Conservation (phyloP, 1,284 basidiomycete genomes). For the Ceratobasidium sp. region DNA sequence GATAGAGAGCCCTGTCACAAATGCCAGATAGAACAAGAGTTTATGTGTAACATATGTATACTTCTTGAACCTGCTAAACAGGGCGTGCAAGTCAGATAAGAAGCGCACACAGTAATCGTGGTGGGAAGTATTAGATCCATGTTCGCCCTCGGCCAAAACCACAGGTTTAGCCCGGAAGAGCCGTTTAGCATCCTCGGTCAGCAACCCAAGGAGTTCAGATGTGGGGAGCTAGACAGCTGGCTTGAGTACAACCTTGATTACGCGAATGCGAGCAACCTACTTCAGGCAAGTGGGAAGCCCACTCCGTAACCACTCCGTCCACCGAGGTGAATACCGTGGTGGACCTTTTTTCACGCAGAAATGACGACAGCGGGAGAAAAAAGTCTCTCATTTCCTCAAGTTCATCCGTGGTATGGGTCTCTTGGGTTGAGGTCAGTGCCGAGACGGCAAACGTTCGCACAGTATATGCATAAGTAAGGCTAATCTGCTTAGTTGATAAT, state of each 20-base stretch:
- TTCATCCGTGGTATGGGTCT: constrained; percentile 42
- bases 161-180: constrained; percentile 12
- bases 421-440: constrained; percentile 53
- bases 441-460: constrained; percentile 66
- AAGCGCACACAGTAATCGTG: constrained; percentile 28
- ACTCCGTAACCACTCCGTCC: constrained; percentile 55
- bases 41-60: constrained; percentile 14
- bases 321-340: constrained; percentile 58
- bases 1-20: neutral
- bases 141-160: neutral
- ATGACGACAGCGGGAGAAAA: constrained; percentile 63
- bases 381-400: constrained; percentile 57
- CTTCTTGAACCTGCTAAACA: constrained; percentile 18
- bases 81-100: constrained; percentile 12
- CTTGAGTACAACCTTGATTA: neutral
- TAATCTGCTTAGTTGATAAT: constrained; percentile 44
- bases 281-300: constrained; percentile 12
- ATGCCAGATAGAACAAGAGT: constrained; percentile 26
- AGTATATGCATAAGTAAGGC: constrained; percentile 68
- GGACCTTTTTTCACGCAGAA: constrained; percentile 64
- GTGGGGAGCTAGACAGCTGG: neutral
- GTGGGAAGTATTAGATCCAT: neutral
- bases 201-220: neutral
- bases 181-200: neutral
- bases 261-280: neutral